Base-by-base conservation (phyloP, 2,329 filamentous ascomycete genomes). In the Chaetomium sp. region DNA sequence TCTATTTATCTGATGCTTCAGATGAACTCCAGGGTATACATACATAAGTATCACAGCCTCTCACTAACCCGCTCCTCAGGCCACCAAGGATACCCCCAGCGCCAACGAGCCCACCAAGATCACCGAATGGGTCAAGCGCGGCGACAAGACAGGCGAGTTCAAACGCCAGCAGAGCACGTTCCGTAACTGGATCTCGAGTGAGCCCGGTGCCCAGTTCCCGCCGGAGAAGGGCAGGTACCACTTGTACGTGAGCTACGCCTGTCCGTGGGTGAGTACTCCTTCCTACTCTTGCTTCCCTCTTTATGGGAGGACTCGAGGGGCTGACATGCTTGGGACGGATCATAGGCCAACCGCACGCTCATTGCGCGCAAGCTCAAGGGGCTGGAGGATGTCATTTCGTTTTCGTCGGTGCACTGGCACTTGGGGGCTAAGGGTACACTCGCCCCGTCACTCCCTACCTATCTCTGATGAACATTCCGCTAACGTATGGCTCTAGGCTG, bases 361-460 rank as follows among this genome's bases (percentile, higher is more conserved):
- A 97, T 98, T 70, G 90, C 91, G 2, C 86, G 94, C 65, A 90
- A 92, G 76, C 84, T 99, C 73, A 99, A 98, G 81, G 95, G 94
- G 0, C 83, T 99, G 0, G 91, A 98, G 72, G 89, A 96, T 63
- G 84, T 95, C 69, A 88, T 99, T 70, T 83, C 84, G 23, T 86
- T 82, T 70, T 95, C 92, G 0, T 87, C 86, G n/a, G 93, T 97
- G 60, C 93, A 97, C 78, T 98, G 93, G 94, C 89, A 97, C 72
- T 87, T 98, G 80, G 83, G 77, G 31, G 75, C 87, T 54, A 80
- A 82, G 35, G 87, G 78, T 80, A 70, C n/a, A 10, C 42, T 56
- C 10, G 19, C 23, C 27, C 8, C 2, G 13, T 4, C 21, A 16
- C 8, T 25, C 16, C 13, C 54, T 42, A 7, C 5, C 4, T 21